phyloP scores from a whole-genome alignment of 2,329 filamentous ascomycete species.

The Oidium heveae region DNA sequence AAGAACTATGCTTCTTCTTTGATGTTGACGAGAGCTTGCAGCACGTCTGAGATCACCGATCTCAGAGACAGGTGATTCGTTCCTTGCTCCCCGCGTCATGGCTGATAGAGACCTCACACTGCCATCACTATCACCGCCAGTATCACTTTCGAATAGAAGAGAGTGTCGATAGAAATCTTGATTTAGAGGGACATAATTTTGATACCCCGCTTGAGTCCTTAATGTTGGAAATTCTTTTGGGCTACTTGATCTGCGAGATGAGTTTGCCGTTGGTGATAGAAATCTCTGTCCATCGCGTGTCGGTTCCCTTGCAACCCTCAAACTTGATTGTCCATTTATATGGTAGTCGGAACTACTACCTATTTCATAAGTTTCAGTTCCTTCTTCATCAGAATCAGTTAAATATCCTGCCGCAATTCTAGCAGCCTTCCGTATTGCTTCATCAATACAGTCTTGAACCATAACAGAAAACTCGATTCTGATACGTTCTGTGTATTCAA shows the following conservation, averaged over 20 bases:
- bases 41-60: constrained; percentile 50
- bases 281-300: constrained; percentile 15
- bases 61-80: constrained; percentile 79
- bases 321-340: background rate
- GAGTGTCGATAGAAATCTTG: constrained; percentile 49
- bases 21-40: constrained; percentile 56
- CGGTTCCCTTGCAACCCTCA: background rate
- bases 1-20: constrained; percentile 67
- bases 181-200: constrained; percentile 29
- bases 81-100: constrained; percentile 43
- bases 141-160: constrained; percentile 60
- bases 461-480: constrained; percentile 79
- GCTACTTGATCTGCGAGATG: constrained; percentile 61
- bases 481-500: constrained; percentile 90
- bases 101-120: constrained; percentile 63
- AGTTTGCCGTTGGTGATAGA: constrained; percentile 31
- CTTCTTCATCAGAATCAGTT: constrained; percentile 38
- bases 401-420: constrained; percentile 66
- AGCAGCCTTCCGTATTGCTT: constrained; percentile 70
- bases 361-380: constrained; percentile 12
- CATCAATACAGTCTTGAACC: constrained; percentile 87
- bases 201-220: constrained; percentile 46
- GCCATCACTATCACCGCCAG: constrained; percentile 53
- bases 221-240: constrained; percentile 80
- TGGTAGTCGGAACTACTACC: background rate